Evolutionary conservation across 1,284 basidiomycete species (phyloP), one percentile per base, ranked within the genome.

Genomic region (Ceratobasidium sp.): DNA sequence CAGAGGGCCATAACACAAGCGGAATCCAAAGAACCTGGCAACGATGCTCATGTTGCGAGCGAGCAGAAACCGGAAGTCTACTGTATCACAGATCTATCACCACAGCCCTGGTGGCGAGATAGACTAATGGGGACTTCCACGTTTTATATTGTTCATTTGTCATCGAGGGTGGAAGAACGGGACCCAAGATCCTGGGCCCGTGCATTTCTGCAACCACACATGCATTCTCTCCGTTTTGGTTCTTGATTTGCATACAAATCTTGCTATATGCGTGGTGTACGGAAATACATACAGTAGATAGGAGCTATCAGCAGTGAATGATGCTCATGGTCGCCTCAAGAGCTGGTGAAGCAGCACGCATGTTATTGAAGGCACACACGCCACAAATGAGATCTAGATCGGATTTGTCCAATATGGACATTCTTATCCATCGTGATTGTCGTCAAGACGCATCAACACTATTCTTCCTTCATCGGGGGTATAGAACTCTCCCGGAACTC

Each of bases 201-300:
- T 14, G 47, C 57, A 38, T 38, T 41, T 58, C 18, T 21, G 32
- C 32, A 23, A n/a, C n/a, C 32, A 18, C 55, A 57, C 21, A 6
- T 49, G 46, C 14, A 57, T 49, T 49, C 61, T 32, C 21, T 26
- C 18, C 13, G n/a, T 35, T 16, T 21, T 30, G 21, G 30, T 11
- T 3, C 23, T 16, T 30, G 16, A 21, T 44, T 11, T 18, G 43
- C 14, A n/a, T 46, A 43, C 14, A 32, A 49, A 16, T 2, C 28
- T 28, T 16, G 43, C 9, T 63, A 63, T 63, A 63, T 49, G 61
- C 61, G 61, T 63, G 3, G 16, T 44, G n/a, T 28, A n/a, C 30
- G 43, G 41, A 44, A 35, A 35, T n/a, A 44, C 35, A 44, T 18
- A 23, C 7, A 11, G 13, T 28, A 44, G 11, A 59, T 14, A 59